Base-by-base conservation (phyloP, 2,329 filamentous ascomycete genomes). In the Rutstroemia sydowiana region DNA sequence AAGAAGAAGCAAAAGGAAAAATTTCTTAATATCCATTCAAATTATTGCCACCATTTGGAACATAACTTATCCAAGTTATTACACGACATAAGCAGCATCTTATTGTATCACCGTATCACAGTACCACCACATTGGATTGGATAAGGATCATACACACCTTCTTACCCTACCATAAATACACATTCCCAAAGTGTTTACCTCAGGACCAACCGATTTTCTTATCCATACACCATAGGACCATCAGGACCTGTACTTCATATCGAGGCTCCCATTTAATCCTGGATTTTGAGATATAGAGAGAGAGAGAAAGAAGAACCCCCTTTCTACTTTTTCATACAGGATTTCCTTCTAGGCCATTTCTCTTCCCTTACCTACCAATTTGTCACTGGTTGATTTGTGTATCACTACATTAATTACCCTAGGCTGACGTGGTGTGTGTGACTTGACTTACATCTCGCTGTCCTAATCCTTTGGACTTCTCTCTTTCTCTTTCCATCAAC, bases 381-480 rank as follows among this genome's bases (percentile, higher is more conserved):
- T 41, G 34, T 48, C 51, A 45, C 52, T 42, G 30, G 48, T 46
- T 45, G n/a, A 44, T 51, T 48, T 56, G 53, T 55, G 61, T 65
- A 45, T 55, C 52, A 61, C 61, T 58, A 59, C 59, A 58, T 57
- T 48, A 50, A 50, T 37, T 37, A 39, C 55, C 47, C n/a, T 54
- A 60, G 60, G 64, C 64, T 65, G 65, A 64, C 64, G 63, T 63
- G 64, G 63, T 64, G 58, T 63, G 60, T 59, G 60, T 65, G 64
- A 62, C 60, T 58, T 59, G 59, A 42, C 43, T 57, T 50, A 52
- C 59, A 59, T 56, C 51, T 54, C 61, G 59, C 59, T 58, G 55
- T 63, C 59, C 59, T 59, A 58, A 60, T 61, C 55, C 21, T 48
- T 54, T 56, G 56, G 55, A 54, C 54, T 55, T 58, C n/a, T 55